Evolutionary conservation across 306 rosid genomes (phyloP).

Genomic region (Heteromeles arbutifolia): DNA sequence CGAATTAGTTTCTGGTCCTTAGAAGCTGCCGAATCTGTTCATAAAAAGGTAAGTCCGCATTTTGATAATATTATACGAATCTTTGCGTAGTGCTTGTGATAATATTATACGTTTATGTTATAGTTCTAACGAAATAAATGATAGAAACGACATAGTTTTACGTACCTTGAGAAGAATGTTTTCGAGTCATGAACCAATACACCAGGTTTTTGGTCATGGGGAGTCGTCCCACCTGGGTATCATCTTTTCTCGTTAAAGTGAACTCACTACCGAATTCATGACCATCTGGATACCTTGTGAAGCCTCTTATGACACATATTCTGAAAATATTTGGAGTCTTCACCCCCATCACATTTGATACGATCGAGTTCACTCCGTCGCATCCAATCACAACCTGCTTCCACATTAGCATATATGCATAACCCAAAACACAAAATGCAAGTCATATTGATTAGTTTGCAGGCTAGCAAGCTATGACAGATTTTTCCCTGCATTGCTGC

Average conservation of each 20-base stretch:
- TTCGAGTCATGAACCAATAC: constrained; percentile 5
- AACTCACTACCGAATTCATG: constrained; percentile 1
- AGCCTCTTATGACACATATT: not conserved
- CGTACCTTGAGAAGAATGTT: not conserved
- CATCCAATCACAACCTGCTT: constrained; percentile 15
- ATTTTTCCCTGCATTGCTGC: too few relatives aligned
- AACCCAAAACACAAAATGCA: too few relatives aligned
- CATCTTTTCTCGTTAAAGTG: not conserved
- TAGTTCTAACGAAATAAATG: not conserved
- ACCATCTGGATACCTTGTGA: not conserved
- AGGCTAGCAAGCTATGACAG: too few relatives aligned
- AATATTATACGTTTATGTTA: not conserved
- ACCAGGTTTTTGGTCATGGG: not conserved
- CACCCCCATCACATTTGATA: not conserved
- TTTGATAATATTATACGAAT: not conserved
- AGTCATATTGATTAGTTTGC: too few relatives aligned
- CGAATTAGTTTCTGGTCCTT: not conserved
- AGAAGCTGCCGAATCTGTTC: not conserved
- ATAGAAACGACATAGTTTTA: too few relatives aligned
- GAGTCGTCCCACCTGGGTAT: not conserved
- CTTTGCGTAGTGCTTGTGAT: too few relatives aligned
- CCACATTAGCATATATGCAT: too few relatives aligned
- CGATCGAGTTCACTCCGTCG: constrained; percentile 10
- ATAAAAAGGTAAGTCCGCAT: not conserved
- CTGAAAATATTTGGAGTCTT: not conserved